Conservation (phyloP, 2,329 filamentous ascomycete genomes). For the Mycosphaerella sp. region DNA sequence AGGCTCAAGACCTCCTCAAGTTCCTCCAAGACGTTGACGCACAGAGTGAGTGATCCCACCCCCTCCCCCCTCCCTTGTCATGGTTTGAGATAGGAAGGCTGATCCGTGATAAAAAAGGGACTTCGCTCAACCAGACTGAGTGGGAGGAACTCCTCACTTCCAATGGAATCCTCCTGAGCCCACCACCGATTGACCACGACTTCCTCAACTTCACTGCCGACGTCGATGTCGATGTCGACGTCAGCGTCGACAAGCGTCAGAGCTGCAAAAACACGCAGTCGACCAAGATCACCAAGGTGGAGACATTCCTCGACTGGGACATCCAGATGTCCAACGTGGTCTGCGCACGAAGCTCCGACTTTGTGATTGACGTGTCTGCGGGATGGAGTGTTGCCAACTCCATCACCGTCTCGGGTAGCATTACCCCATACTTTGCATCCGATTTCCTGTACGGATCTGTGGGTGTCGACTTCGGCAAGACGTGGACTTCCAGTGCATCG, state of each 20-base stretch:
- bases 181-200: conserved; percentile 7
- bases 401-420: conserved; percentile 1
- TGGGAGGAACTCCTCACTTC: conserved; percentile 4
- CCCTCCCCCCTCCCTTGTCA: not conserved
- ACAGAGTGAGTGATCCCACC: not conserved
- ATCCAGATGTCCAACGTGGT: conserved; percentile 19
- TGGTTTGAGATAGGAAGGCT: not conserved
- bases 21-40: conserved; percentile 1
- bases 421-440: not conserved
- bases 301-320: conserved; percentile 18
- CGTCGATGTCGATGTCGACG: conserved; percentile 1
- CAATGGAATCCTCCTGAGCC: conserved; percentile 1
- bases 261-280: conserved; percentile 3
- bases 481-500: conserved; percentile 9
- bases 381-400: conserved; percentile 13
- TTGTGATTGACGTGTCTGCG: conserved; percentile 9
- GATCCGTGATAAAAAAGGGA: not conserved
- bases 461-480: conserved; percentile 4
- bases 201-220: conserved; percentile 12
- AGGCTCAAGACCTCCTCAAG: not conserved
- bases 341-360: conserved; percentile 5
- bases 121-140: not conserved
- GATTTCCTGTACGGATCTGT: conserved; percentile 2
- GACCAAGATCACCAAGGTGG: not conserved
- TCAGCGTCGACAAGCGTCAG: conserved; percentile 7